phyloP scores from a whole-genome alignment of 2,329 filamentous ascomycete genomes.

The Penicillium verrucosum region DNA sequence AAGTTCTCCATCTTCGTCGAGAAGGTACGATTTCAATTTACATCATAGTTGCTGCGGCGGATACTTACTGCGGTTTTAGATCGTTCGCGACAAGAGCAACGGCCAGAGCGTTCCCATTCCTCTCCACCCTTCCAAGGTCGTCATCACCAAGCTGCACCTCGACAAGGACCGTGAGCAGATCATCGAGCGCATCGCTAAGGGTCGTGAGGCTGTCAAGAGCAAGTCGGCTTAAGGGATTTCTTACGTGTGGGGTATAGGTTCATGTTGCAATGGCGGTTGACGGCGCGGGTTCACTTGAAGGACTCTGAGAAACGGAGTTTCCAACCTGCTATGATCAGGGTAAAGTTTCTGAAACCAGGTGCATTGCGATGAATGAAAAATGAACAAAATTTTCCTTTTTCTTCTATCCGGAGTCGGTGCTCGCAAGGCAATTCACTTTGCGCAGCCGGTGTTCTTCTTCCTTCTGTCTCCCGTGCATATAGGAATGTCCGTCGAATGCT shows the following conservation, averaged over 20 bases:
- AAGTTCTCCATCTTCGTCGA: constrained; percentile 98
- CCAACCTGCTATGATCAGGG: constrained; percentile 25
- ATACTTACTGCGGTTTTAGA: constrained; percentile 4
- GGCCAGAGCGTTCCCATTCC: constrained; percentile 93
- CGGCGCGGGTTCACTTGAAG: constrained; percentile 25
- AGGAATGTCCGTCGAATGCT: constrained; percentile 11
- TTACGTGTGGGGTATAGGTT: constrained; percentile 60
- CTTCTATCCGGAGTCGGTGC: constrained; percentile 54
- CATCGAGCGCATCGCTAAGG: constrained; percentile 47
- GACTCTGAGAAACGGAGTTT: constrained; percentile 23
- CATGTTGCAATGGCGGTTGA: constrained; percentile 60
- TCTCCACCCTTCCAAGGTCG: constrained; percentile 93
- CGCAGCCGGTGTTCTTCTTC: constrained; percentile 6
- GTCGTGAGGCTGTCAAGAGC: constrained; percentile 48
- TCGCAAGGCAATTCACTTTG: constrained; percentile 1
- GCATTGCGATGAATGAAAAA: constrained; percentile 53
- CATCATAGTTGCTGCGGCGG: neutral
- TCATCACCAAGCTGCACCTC: constrained; percentile 98
- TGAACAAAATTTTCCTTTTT: constrained; percentile 60
- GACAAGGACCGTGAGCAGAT: constrained; percentile 53
- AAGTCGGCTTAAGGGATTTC: constrained; percentile 61
- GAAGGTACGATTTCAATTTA: constrained; percentile 51
- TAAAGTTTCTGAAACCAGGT: constrained; percentile 26
- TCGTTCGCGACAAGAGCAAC: constrained; percentile 95
- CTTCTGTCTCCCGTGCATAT: constrained; percentile 6